Percentiles rank a stretch among this genome's conserved stretches.
phyloP scores from a whole-genome alignment of 1,284 basidiomycete genomes.

The Entoloma clypeatum region DNA sequence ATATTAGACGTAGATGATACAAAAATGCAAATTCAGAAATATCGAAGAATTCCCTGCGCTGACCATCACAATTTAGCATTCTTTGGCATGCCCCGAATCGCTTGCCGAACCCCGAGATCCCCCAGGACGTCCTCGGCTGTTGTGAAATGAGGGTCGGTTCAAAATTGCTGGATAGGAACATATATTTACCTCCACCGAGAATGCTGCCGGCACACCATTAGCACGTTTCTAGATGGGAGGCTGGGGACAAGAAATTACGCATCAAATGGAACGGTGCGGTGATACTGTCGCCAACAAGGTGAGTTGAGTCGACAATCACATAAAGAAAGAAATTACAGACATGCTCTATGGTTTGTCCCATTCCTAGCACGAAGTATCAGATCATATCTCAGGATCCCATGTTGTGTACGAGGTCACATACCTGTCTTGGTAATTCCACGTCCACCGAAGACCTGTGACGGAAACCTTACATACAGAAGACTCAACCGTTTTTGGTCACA shows the following conservation, averaged over 20 bases:
- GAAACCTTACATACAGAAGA: constrained; percentile 1
- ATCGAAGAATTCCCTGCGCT: neutral
- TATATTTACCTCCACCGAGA: constrained; percentile 51
- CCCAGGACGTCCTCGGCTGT: constrained; percentile 64
- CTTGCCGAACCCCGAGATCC: constrained; percentile 69
- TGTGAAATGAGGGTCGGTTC: constrained; percentile 8
- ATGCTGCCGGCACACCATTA: too few species aligned
- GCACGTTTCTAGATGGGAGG: neutral
- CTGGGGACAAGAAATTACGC: constrained; percentile 28
- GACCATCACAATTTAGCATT: constrained; percentile 44
- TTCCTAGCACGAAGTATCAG: constrained; percentile 59
- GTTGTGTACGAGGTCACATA: constrained; percentile 28
- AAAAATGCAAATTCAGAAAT: constrained; percentile 4
- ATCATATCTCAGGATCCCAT: constrained; percentile 23
- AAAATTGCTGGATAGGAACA: neutral
- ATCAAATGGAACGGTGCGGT: constrained; percentile 65
- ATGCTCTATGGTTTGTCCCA: constrained; percentile 73
- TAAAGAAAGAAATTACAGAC: constrained; percentile 37
- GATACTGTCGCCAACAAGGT: constrained; percentile 41
- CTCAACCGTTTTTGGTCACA: constrained; percentile 6
- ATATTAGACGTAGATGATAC: constrained; percentile 3
- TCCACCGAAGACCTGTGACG: constrained; percentile 68
- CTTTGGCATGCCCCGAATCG: constrained; percentile 61
- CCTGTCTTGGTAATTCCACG: constrained; percentile 75
- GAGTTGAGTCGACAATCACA: constrained; percentile 7